phyloP scores from a whole-genome alignment of 176 grass and related monocot species.

The Avena sativa region DNA sequence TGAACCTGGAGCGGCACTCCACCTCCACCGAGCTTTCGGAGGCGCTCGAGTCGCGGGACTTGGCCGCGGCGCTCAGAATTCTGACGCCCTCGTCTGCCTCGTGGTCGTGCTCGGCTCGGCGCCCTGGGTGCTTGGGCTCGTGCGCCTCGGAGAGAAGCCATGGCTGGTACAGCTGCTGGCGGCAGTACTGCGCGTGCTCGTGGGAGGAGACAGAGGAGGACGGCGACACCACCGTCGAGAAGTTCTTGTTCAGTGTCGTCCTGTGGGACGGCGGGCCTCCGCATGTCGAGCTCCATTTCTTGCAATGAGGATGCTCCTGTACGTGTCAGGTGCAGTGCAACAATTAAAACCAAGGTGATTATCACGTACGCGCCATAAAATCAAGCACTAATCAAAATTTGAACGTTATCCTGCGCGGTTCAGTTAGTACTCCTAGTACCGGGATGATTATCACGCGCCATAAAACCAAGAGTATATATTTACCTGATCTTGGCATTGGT shows the following conservation, averaged over 20 bases:
- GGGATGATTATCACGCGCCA: too few species aligned
- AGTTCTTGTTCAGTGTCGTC: conserved; percentile 49
- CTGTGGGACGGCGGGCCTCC: conserved; percentile 35
- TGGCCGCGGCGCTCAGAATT: background rate
- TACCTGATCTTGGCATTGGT: conserved; percentile 66
- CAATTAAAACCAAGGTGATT: background rate
- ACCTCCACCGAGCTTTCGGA: conserved; percentile 66
- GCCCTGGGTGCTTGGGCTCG: conserved; percentile 49
- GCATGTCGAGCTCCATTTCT: conserved; percentile 57
- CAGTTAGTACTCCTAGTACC: background rate
- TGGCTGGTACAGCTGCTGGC: conserved; percentile 30
- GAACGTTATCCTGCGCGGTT: background rate
- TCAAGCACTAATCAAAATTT: background rate
- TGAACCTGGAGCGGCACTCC: conserved; percentile 72
- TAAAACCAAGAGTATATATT: background rate
- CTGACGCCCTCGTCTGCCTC: conserved; percentile 20
- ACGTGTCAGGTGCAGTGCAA: background rate
- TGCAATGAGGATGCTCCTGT: conserved; percentile 56
- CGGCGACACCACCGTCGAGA: conserved; percentile 50
- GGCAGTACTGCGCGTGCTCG: conserved; percentile 40
- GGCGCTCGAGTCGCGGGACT: conserved; percentile 48
- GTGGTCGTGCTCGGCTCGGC: conserved; percentile 24
- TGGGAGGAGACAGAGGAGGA: conserved; percentile 55
- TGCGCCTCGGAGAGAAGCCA: conserved; percentile 46
- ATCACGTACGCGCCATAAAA: too few species aligned